phyloP scores from a whole-genome alignment of 768 basidiomycete species.

The Leccinum variicolor region DNA sequence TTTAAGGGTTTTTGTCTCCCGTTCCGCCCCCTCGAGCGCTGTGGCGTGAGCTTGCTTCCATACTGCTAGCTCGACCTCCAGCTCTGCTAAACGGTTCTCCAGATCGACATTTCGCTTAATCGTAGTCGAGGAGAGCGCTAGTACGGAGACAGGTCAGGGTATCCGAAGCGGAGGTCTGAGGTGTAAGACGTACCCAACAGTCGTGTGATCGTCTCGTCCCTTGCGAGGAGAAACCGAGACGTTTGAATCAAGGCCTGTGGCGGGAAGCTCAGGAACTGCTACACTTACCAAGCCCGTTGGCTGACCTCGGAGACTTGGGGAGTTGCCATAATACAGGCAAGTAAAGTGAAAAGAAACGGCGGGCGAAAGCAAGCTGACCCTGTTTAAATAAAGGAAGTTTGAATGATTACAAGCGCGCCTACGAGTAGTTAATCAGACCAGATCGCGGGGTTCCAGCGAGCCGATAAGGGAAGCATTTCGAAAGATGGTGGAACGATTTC shows the following conservation, averaged over 20 bases:
- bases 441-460: slow-evolving; percentile 51
- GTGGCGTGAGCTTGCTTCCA: slow-evolving; percentile 71
- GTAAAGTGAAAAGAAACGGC: slow-evolving; percentile 31
- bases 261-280: slow-evolving; percentile 6
- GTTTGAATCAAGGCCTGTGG: slow-evolving; percentile 17
- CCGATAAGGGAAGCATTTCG: slow-evolving; percentile 31
- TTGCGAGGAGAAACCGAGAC: slow-evolving; percentile 28
- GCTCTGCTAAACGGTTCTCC: slow-evolving; percentile 60
- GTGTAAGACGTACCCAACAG: slow-evolving; percentile 48
- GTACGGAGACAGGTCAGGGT: slow-evolving; percentile 11
- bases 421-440: slow-evolving; percentile 53
- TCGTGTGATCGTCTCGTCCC: slow-evolving; percentile 66
- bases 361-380: slow-evolving; percentile 22
- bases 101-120: slow-evolving; percentile 61
- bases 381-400: slow-evolving; percentile 36
- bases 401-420: slow-evolving; percentile 27
- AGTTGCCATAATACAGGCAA: slow-evolving; percentile 47
- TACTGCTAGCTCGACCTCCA: slow-evolving; percentile 64
- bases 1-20: slow-evolving; percentile 64
- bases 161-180: background rate
- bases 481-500: slow-evolving; percentile 22
- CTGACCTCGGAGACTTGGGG: slow-evolving; percentile 57
- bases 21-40: slow-evolving; percentile 59
- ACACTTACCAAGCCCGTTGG: slow-evolving; percentile 63
- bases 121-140: slow-evolving; percentile 66